phyloP scores from a whole-genome alignment of 148 eudicot genomes.

The Chenopodium berlandieri region DNA sequence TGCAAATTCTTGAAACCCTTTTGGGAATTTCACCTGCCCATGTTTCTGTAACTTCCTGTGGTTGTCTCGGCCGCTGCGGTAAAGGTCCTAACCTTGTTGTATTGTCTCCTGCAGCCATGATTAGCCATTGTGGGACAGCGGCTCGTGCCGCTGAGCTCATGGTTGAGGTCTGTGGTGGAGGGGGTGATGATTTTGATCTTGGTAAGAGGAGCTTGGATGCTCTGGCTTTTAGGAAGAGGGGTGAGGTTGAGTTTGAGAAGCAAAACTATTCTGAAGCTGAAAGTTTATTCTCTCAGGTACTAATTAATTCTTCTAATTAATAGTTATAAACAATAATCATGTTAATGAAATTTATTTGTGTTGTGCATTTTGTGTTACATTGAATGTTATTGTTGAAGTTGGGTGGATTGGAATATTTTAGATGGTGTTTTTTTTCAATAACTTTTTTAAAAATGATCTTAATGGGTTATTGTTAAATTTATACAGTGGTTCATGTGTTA shows the following conservation, averaged over 20 bases:
- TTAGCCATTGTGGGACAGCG: slow-evolving; percentile 65
- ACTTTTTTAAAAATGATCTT: too few relatives aligned
- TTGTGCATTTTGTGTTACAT: background rate
- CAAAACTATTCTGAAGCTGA: slow-evolving; percentile 46
- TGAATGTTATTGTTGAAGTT: background rate
- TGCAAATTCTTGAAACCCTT: slow-evolving; percentile 46
- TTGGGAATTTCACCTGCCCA: slow-evolving; percentile 61
- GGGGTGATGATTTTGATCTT: slow-evolving; percentile 17
- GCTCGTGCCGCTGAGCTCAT: slow-evolving; percentile 40
- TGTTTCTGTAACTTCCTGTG: slow-evolving; percentile 56
- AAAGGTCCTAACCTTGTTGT: slow-evolving; percentile 73
- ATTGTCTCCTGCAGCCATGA: slow-evolving; percentile 42
- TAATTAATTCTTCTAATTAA: too few relatives aligned
- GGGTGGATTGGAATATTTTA: background rate
- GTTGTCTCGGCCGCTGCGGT: slow-evolving; percentile 77
- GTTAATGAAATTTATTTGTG: background rate
- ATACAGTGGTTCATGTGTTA: background rate
- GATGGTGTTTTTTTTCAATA: background rate
- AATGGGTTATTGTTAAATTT: background rate
- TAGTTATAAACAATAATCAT: too few relatives aligned
- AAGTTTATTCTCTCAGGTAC: slow-evolving; percentile 53
- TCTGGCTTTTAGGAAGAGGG: slow-evolving; percentile 74
- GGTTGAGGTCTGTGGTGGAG: slow-evolving; percentile 36
- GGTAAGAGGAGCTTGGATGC: slow-evolving; percentile 54
- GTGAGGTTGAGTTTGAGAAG: slow-evolving; percentile 41